phyloP scores from a whole-genome alignment of 805 yeast species.

The Pichia kluyveri region DNA sequence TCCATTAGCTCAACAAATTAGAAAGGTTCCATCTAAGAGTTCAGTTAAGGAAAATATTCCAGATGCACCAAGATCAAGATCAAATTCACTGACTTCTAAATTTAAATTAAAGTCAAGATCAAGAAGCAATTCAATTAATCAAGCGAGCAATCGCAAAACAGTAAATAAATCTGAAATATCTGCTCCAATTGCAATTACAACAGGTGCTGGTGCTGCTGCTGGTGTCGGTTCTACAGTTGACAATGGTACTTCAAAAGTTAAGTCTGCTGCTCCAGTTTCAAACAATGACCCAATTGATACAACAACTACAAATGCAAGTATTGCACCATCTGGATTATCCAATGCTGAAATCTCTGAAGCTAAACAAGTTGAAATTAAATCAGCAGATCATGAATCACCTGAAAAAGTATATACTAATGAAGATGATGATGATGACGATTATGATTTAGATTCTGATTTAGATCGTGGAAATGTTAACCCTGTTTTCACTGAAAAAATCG shows the following conservation, averaged over 20 bases:
- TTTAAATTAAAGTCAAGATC: conserved; percentile 8
- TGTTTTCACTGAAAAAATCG: conserved; percentile 24
- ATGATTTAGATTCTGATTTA: conserved; percentile 17
- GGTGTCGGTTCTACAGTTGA: not conserved
- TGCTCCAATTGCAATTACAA: conserved; percentile 1
- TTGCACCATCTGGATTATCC: conserved; percentile 4
- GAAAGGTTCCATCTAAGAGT: conserved; percentile 20
- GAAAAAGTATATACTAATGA: conserved; percentile 2
- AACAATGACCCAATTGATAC: not conserved
- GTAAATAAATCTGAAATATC: conserved; percentile 13
- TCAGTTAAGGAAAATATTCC: conserved; percentile 28
- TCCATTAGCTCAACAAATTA: conserved; percentile 21
- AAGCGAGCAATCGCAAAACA: conserved; percentile 4
- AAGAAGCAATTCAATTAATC: conserved; percentile 16
- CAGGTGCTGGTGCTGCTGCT: conserved; percentile 1
- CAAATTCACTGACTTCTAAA: conserved; percentile 11
- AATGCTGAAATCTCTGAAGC: conserved; percentile 7
- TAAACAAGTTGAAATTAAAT: conserved; percentile 3
- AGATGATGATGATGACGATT: conserved; percentile 5
- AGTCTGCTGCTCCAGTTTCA: not conserved
- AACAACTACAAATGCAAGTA: not conserved
- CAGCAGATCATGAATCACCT: not conserved
- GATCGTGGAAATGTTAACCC: conserved; percentile 18
- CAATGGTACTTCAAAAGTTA: not conserved
- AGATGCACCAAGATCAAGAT: conserved; percentile 14